These are phyloP conservation scores for Penicillium longicatenatum DNA, from an alignment of 495 filamentous ascomycete genomes.

Conservation along the genomic window DNA sequence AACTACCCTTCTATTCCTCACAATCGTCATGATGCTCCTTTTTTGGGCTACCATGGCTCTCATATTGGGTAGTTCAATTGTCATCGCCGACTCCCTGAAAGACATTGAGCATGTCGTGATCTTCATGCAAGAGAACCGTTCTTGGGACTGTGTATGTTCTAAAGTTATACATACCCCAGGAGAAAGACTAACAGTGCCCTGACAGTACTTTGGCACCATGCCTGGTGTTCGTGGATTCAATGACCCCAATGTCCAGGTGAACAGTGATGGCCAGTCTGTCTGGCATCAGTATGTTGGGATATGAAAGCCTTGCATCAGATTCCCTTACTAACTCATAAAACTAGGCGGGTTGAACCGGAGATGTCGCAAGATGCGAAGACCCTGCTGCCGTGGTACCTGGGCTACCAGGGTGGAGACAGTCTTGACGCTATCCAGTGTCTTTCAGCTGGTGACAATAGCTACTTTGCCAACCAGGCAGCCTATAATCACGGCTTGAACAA, in stretches of 20 bases:
- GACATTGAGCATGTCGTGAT: constrained; percentile 60
- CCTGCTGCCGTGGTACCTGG: constrained; percentile 56
- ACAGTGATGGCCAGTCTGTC: constrained; percentile 42
- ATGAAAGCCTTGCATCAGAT: too few species aligned
- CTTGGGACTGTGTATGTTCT: constrained; percentile 36
- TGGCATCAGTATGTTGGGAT: constrained; percentile 43
- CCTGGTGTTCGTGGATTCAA: constrained; percentile 57
- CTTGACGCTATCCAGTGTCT: constrained; percentile 57
- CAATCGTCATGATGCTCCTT: constrained; percentile 15
- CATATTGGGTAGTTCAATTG: constrained; percentile 18
- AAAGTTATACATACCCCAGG: too few species aligned
- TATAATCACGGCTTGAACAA: constrained; percentile 54
- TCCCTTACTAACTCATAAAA: too few species aligned
- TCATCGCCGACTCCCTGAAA: constrained; percentile 41
- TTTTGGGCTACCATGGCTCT: too few species aligned
- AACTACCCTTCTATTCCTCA: not conserved
- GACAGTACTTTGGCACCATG: constrained; percentile 57
- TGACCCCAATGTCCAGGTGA: constrained; percentile 59
- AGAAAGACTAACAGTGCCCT: too few species aligned
- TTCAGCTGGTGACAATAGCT: constrained; percentile 52
- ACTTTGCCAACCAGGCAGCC: constrained; percentile 52
- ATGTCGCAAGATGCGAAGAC: constrained; percentile 29
- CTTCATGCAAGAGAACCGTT: constrained; percentile 59
- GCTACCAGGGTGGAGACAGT: constrained; percentile 49
- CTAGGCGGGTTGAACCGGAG: constrained; percentile 23